Conservation (phyloP, 352 stramenopile genomes). For the Globisporangium spinosum region DNA sequence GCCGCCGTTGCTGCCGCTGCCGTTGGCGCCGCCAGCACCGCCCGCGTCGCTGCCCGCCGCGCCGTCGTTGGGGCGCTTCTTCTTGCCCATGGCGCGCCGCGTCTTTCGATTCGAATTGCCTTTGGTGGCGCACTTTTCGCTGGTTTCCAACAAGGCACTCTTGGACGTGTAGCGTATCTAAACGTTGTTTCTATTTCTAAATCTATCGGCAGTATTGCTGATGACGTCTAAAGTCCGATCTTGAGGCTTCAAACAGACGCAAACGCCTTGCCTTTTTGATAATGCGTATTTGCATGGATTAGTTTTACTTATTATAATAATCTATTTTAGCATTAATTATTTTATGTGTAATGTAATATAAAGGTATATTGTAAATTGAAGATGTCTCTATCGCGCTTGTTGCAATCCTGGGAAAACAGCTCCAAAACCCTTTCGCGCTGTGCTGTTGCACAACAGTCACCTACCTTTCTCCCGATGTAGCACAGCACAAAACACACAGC, state of each 20-base stretch:
- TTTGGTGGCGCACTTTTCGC: background rate
- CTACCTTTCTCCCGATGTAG: no score
- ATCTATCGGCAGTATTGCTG: background rate
- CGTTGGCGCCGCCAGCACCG: constrained; percentile 6
- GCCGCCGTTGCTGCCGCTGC: constrained; percentile 30
- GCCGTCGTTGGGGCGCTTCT: constrained; percentile 76
- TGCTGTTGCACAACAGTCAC: no score
- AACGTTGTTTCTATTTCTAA: constrained; percentile 3
- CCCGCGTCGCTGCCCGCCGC: constrained; percentile 7
- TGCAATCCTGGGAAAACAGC: background rate
- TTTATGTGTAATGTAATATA: background rate
- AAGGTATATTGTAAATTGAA: background rate
- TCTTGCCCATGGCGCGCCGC: constrained; percentile 60
- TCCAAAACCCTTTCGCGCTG: background rate
- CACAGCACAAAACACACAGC: no score
- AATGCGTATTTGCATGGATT: background rate
- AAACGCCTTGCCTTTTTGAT: background rate
- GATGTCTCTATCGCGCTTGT: background rate
- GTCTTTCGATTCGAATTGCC: constrained; percentile 13
- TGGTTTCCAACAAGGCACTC: constrained; percentile 2
- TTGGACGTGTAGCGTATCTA: background rate
- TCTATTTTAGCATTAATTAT: background rate
- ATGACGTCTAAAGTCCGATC: background rate
- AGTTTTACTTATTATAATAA: background rate
- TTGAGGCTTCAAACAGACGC: background rate